Evolutionary conservation across 2,329 filamentous ascomycete species (phyloP).

Genomic region (Colletotrichum cuscutae): DNA sequence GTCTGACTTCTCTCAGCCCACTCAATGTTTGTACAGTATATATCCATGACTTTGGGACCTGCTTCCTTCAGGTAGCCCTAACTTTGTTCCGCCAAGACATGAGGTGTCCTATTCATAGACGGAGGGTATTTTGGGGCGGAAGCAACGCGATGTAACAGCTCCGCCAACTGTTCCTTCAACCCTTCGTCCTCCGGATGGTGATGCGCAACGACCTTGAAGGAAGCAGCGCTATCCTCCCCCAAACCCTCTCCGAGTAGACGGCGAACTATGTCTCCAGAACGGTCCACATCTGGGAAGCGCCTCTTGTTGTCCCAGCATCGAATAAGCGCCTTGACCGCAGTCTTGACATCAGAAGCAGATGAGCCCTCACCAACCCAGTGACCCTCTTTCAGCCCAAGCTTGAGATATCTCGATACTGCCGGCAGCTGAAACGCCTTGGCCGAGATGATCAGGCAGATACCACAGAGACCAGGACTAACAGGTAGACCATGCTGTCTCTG

Average conservation of each 20-base stretch:
- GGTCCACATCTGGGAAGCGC: neutral
- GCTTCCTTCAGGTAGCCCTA: neutral
- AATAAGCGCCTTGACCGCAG: neutral
- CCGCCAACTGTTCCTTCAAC: neutral
- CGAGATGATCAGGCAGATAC: slow-evolving; percentile 44
- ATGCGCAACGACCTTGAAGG: neutral
- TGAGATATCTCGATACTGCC: slow-evolving; percentile 22
- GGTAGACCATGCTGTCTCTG: slow-evolving; percentile 39
- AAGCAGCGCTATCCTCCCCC: neutral
- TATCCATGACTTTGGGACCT: neutral
- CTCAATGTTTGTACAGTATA: neutral
- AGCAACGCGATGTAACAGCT: neutral
- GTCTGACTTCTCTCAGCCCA: neutral
- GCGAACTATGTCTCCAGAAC: neutral
- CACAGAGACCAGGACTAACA: slow-evolving; percentile 43
- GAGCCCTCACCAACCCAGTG: slow-evolving; percentile 9
- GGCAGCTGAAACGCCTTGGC: slow-evolving; percentile 36
- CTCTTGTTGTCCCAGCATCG: neutral
- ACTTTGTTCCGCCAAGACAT: no score
- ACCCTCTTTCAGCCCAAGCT: slow-evolving; percentile 7
- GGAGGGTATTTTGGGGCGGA: no score
- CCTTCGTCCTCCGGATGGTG: neutral
- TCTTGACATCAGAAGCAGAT: neutral
- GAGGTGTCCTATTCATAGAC: no score
- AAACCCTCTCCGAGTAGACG: neutral